Conservation (phyloP, 2,329 filamentous ascomycete genomes). For the Delphinella strobiligena region DNA sequence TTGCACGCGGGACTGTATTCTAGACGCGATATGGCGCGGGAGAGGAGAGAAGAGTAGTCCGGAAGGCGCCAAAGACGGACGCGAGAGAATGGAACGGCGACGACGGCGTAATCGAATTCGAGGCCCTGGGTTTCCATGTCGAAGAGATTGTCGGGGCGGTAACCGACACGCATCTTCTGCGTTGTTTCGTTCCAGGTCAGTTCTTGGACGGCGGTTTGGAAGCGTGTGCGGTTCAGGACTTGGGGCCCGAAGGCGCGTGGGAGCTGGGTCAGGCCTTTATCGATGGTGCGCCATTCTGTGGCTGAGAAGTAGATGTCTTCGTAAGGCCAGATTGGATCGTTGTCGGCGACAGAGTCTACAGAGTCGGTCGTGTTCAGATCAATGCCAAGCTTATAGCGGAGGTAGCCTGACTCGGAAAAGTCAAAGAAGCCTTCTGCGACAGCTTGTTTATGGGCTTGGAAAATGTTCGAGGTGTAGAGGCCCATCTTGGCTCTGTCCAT, state of each 20-base stretch:
- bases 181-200: constrained; percentile 40
- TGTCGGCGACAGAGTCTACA: constrained; percentile 30
- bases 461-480: constrained; percentile 32
- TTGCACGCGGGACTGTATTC: constrained; percentile 42
- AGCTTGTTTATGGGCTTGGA: constrained; percentile 41
- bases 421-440: constrained; percentile 45
- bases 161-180: constrained; percentile 46
- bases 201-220: constrained; percentile 46
- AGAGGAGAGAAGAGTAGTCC: constrained; percentile 37
- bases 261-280: constrained; percentile 47
- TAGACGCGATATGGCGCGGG: constrained; percentile 35
- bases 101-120: constrained; percentile 54
- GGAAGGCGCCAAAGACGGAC: constrained; percentile 52
- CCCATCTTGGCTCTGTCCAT: constrained; percentile 19
- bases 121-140: constrained; percentile 31
- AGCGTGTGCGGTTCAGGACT: constrained; percentile 44
- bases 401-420: constrained; percentile 53
- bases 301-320: constrained; percentile 50
- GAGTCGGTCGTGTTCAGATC: constrained; percentile 45
- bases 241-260: constrained; percentile 51
- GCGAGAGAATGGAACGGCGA: constrained; percentile 52
- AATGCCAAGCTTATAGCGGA: constrained; percentile 46
- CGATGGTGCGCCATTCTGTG: constrained; percentile 51
- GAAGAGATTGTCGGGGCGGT: constrained; percentile 37
- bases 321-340: constrained; percentile 41